phyloP scores from a whole-genome alignment of 2,329 filamentous ascomycete species.

The Sclerotinia nivalis region DNA sequence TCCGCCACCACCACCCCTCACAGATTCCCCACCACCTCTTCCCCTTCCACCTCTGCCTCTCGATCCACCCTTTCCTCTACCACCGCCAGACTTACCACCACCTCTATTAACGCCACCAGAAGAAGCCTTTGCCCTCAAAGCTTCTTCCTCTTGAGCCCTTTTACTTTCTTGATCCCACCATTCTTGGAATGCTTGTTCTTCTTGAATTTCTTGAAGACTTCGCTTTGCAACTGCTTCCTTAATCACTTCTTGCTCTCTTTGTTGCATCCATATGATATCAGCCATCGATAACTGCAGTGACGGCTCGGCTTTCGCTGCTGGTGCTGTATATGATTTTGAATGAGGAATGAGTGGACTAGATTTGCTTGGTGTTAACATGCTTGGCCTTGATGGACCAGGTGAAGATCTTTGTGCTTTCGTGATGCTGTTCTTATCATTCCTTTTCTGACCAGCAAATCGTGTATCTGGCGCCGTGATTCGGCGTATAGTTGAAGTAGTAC shows the following conservation, averaged over 20 bases:
- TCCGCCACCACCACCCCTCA: slow-evolving; percentile 12
- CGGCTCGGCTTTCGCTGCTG: slow-evolving; percentile 61
- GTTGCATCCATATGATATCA: slow-evolving; percentile 87
- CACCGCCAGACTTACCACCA: slow-evolving; percentile 33
- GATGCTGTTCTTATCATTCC: slow-evolving; percentile 26
- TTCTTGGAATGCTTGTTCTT: slow-evolving; percentile 94
- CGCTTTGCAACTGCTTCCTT: slow-evolving; percentile 84
- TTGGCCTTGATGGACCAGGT: slow-evolving; percentile 25
- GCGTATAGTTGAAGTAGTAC: slow-evolving; percentile 43
- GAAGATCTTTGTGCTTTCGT: slow-evolving; percentile 27
- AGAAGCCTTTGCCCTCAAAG: slow-evolving; percentile 28
- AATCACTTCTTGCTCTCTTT: slow-evolving; percentile 78
- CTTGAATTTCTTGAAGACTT: slow-evolving; percentile 89
- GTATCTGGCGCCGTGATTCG: slow-evolving; percentile 63
- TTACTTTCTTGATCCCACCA: slow-evolving; percentile 91
- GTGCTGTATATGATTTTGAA: slow-evolving; percentile 60
- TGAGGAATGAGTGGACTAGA: slow-evolving; percentile 53
- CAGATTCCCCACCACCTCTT: slow-evolving; percentile 14
- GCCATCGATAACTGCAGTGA: slow-evolving; percentile 72
- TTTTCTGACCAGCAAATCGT: slow-evolving; percentile 59
- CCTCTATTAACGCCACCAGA: slow-evolving; percentile 28
- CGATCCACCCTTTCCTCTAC: slow-evolving; percentile 28
- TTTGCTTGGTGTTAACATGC: slow-evolving; percentile 34
- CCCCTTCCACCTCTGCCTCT: slow-evolving; percentile 27
- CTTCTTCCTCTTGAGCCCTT: slow-evolving; percentile 55